A percentile compares a stretch with the other conserved stretches of the same genome.
Conservation (phyloP, 1,139 yeast genomes). For the Yamadazyma dendronema region DNA sequence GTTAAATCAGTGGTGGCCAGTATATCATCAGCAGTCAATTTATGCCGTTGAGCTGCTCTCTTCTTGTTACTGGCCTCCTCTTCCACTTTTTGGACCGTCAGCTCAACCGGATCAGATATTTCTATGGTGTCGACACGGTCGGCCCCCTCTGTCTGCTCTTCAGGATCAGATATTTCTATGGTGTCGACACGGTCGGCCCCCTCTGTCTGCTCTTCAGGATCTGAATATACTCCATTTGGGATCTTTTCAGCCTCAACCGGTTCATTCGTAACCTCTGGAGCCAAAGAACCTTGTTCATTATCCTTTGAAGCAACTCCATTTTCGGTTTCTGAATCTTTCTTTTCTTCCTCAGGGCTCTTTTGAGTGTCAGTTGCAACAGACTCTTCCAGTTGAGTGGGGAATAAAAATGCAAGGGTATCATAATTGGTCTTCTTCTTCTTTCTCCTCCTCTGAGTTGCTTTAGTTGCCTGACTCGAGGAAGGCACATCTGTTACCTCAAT, state of each 20-base stretch:
- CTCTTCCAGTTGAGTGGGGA: constrained; percentile 5
- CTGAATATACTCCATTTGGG: too few species aligned
- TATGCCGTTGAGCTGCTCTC: constrained; percentile 1
- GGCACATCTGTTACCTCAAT: constrained; percentile 1
- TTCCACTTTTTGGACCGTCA: not conserved
- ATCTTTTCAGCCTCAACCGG: too few species aligned
- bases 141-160: too few species aligned
- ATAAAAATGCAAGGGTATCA: constrained; percentile 12
- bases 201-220: not conserved
- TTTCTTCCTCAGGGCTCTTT: not conserved
- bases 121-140: too few species aligned
- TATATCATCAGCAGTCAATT: constrained; percentile 1
- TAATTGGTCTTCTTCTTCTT: constrained; percentile 10
- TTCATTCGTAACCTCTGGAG: not conserved
- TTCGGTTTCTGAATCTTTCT: not conserved
- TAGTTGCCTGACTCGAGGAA: not conserved
- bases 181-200: too few species aligned
- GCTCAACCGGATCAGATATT: too few species aligned
- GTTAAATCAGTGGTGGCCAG: constrained; percentile 2
- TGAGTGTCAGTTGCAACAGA: too few species aligned
- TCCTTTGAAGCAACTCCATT: too few species aligned
- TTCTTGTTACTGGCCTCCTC: not conserved
- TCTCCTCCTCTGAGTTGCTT: constrained; percentile 11
- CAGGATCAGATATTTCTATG: too few species aligned
- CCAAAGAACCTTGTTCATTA: too few species aligned